Base-by-base conservation (phyloP, 768 basidiomycete species). In the Sporobolomyces pararoseus region DNA sequence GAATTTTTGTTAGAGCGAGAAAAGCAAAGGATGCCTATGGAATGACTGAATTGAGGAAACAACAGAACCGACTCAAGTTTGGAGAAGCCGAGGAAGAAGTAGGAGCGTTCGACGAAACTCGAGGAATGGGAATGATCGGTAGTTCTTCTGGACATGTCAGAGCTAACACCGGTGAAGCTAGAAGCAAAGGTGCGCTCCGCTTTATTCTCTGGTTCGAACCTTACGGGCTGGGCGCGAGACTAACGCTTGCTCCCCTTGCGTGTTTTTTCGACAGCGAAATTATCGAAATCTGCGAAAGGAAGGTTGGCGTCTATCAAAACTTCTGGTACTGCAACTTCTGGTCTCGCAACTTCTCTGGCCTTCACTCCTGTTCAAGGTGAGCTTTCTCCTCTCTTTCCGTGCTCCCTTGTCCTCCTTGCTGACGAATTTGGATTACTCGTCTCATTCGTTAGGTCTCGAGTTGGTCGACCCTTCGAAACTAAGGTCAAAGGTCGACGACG, bases 1-100 rank as follows among this genome's bases (percentile, higher is more conserved):
- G 39, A 42, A 42, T 42, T 17, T 9, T 9, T 9, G 9, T 9
- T 17, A 96, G 94, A 12, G 96, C 95, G 1, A 87, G 96, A 53
- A 95, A 97, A 78, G 90, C 92, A n/a, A 99, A 99, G 78, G 96
- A 98, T 80, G 93, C 92, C 1, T 94, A 94, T 77, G 93, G 92
- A 7, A 90, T 92, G 80, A 98, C 96, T 2, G 96, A 99, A 78
- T 83, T 99, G 52, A 87, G 93, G 71, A 98, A 98, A 80, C 83
- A 96, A 72, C 95, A 98, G 81, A 99, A 99, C 79, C 86, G 96
- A 54, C 89, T 98, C 89, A 86, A 83, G 64, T 98, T 99, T 76
- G 96, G 95, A 49, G 88, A 95, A 80, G 89, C 88, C 1, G 96
- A 98, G 77, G 88, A 94, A 77, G 96, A 99, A 79, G 89, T 94